phyloP scores from a whole-genome alignment of 192 early-diverging fungal genomes.

The Coemansia sp. region DNA sequence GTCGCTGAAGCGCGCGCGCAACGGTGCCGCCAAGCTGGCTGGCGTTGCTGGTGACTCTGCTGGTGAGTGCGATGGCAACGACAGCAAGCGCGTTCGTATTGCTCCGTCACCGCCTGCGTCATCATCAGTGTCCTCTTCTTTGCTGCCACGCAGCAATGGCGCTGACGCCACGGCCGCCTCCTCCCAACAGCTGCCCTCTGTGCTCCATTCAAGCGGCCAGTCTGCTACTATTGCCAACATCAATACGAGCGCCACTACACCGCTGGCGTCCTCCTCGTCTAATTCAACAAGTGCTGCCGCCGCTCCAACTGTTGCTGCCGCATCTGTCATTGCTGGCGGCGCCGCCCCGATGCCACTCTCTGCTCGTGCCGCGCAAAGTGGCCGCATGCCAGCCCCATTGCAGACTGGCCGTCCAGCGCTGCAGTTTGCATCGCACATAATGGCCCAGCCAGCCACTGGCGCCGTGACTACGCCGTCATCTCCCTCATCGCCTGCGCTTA shows the following conservation, averaged over 20 bases:
- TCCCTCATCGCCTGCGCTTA: constrained; percentile 14
- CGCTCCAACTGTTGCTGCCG: not conserved
- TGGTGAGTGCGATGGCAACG: constrained; percentile 23
- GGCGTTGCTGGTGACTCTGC: constrained; percentile 1
- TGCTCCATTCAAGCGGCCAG: constrained; percentile 7
- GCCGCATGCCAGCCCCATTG: constrained; percentile 35
- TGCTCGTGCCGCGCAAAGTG: constrained; percentile 27
- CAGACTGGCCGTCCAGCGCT: constrained; percentile 16
- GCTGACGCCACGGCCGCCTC: constrained; percentile 5
- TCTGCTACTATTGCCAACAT: constrained; percentile 14
- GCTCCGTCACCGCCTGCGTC: not conserved
- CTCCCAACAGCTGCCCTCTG: constrained; percentile 10
- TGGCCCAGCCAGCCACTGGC: constrained; percentile 21
- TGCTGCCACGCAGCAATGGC: constrained; percentile 5
- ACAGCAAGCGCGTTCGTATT: constrained; percentile 42
- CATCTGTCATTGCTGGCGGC: constrained; percentile 14
- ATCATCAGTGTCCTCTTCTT: constrained; percentile 14
- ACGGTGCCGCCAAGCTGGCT: constrained; percentile 16
- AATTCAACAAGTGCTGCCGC: constrained; percentile 7
- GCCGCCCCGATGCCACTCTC: constrained; percentile 27
- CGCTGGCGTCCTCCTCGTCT: constrained; percentile 11
- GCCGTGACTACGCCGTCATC: constrained; percentile 26
- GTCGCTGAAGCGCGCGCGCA: constrained; percentile 51
- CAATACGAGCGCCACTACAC: constrained; percentile 15
- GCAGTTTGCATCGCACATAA: constrained; percentile 12